phyloP scores from a whole-genome alignment of 1,284 basidiomycete genomes.

The Salmacisia buchloeana region DNA sequence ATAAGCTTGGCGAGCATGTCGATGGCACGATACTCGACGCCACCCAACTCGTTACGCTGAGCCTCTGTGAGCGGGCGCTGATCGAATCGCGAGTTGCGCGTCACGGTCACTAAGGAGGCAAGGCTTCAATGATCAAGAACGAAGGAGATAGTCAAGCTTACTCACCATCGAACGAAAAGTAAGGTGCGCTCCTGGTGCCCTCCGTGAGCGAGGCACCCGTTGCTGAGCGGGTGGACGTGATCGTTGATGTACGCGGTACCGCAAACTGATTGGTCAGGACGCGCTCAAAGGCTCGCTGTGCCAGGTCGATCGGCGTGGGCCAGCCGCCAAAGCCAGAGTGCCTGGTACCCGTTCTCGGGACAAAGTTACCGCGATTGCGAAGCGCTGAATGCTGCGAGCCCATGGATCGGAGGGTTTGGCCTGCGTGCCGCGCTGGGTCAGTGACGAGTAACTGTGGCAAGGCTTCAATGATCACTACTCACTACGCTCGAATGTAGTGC shows the following conservation, averaged over 20 bases:
- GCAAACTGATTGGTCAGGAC: conserved; percentile 57
- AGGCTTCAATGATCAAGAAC: not conserved
- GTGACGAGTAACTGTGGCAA: too few species aligned
- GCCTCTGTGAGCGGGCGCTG: conserved; percentile 63
- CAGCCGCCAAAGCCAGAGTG: conserved; percentile 71
- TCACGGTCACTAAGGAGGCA: conserved; percentile 26
- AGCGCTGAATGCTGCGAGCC: not conserved
- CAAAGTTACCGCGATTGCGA: not conserved
- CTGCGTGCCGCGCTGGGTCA: too few species aligned
- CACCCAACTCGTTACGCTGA: conserved; percentile 84
- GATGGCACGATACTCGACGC: conserved; percentile 87
- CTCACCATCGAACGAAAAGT: conserved; percentile 68
- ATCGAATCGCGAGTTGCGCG: conserved; percentile 76
- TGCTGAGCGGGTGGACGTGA: conserved; percentile 51
- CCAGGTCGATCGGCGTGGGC: conserved; percentile 68
- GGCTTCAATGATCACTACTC: not conserved
- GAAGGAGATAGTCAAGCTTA: not conserved
- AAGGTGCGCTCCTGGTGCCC: conserved; percentile 59
- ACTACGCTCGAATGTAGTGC: not conserved
- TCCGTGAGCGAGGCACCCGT: conserved; percentile 41
- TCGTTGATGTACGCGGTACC: conserved; percentile 66
- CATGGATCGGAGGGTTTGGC: not conserved
- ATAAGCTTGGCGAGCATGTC: conserved; percentile 60
- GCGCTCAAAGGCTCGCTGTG: conserved; percentile 56
- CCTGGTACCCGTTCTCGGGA: conserved; percentile 29